phyloP scores from a whole-genome alignment of 164 flowering plant genomes.

The Chimonanthus praecox region DNA sequence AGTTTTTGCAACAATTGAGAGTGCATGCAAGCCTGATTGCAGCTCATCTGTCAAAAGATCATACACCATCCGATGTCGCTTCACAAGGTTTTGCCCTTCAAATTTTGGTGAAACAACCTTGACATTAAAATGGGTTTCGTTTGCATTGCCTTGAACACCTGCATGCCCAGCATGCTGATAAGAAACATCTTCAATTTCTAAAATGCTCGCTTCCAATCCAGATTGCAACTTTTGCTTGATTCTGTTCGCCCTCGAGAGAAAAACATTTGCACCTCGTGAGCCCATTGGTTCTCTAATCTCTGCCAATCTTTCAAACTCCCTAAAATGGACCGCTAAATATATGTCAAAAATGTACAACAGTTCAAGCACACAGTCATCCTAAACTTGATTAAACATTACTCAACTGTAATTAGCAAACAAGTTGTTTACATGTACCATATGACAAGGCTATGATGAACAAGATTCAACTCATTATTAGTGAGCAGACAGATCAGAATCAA shows the following conservation, averaged over 20 bases:
- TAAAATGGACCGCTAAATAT: neutral
- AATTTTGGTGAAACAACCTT: conserved; percentile 66
- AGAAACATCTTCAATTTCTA: conserved; percentile 77
- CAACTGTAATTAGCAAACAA: neutral
- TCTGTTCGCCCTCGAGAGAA: conserved; percentile 46
- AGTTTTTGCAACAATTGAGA: conserved; percentile 79
- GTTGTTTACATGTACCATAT: neutral
- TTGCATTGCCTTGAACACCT: conserved; percentile 42
- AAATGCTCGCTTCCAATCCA: conserved; percentile 35
- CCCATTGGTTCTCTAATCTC: conserved; percentile 20
- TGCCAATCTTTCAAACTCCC: neutral
- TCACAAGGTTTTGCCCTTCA: conserved; percentile 66
- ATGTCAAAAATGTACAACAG: neutral
- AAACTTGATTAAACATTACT: neutral
- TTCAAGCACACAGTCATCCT: neutral
- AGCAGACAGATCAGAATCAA: too few relatives aligned
- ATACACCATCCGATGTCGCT: conserved; percentile 79
- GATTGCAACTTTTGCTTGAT: conserved; percentile 50
- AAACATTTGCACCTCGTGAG: conserved; percentile 31
- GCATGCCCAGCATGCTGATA: conserved; percentile 84
- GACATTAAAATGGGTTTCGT: conserved; percentile 77
- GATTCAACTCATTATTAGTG: neutral
- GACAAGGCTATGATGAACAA: neutral
- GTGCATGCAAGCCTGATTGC: conserved; percentile 70
- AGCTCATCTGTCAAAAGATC: conserved; percentile 66